Conservation (phyloP, 176 grass and related monocot species). For the Eragrostis curvula region DNA sequence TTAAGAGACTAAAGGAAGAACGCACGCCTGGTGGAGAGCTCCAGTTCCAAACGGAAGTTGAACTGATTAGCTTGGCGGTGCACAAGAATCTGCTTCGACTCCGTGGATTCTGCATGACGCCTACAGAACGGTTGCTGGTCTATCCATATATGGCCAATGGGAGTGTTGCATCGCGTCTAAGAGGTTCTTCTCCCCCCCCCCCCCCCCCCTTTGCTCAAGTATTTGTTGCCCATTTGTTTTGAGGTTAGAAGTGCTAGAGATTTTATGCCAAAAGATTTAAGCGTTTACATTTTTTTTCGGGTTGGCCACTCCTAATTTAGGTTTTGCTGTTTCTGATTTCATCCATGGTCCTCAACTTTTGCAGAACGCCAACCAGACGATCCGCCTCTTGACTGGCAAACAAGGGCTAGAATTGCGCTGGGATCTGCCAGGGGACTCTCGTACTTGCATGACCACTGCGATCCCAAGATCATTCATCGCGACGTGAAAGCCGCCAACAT, state of each 20-base stretch:
- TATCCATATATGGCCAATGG: conserved; percentile 83
- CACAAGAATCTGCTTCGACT: conserved; percentile 75
- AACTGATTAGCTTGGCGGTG: conserved; percentile 91
- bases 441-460: conserved; percentile 85
- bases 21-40: conserved; percentile 72
- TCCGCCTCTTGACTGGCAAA: conserved; percentile 60
- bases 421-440: conserved; percentile 77
- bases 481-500: conserved; percentile 85
- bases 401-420: conserved; percentile 62
- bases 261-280: neutral
- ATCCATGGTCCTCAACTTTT: conserved; percentile 29
- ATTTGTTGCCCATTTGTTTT: conserved; percentile 14
- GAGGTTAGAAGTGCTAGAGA: neutral
- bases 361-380: conserved; percentile 61
- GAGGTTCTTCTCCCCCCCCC: conserved; percentile 46
- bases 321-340: conserved; percentile 25
- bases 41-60: conserved; percentile 84
- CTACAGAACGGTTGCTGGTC: conserved; percentile 77
- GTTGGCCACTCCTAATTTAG: neutral
- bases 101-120: conserved; percentile 88
- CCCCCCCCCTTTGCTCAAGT: neutral
- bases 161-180: conserved; percentile 78
- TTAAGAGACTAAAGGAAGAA: conserved; percentile 82
- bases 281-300: neutral
- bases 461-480: conserved; percentile 88